Conservation (phyloP, 2,329 filamentous ascomycete genomes). For the Geosmithia putterillii region DNA sequence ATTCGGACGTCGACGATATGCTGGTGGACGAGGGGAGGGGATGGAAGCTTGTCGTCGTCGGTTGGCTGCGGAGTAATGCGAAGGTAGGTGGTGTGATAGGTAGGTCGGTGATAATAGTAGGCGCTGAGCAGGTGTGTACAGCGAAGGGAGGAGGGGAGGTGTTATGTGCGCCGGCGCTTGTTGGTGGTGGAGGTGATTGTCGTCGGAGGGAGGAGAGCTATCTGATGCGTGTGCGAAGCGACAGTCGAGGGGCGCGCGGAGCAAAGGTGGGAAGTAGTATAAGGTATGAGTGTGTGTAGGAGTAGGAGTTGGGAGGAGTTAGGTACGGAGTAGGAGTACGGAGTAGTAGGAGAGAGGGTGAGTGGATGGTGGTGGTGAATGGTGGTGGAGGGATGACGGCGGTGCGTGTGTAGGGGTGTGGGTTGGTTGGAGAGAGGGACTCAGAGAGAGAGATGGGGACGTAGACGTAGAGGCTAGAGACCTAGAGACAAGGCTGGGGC, state of each 20-base stretch:
- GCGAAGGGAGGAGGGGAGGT: background rate
- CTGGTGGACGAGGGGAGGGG: background rate
- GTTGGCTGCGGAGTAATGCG: background rate
- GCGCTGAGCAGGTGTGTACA: background rate
- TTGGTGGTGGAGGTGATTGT: background rate
- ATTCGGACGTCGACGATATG: background rate
- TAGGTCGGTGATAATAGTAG: background rate
- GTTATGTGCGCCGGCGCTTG: too few relatives aligned
- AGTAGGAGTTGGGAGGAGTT: background rate
- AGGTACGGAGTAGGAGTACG: too few relatives aligned
- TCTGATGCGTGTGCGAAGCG: background rate
- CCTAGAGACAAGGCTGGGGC: too few relatives aligned
- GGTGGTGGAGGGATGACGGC: background rate
- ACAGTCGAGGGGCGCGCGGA: background rate
- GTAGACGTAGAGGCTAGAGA: too few relatives aligned
- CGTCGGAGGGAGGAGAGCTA: background rate
- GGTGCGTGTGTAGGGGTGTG: too few relatives aligned
- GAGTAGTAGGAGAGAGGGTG: too few relatives aligned
- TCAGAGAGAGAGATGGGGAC: too few relatives aligned
- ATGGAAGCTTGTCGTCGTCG: background rate
- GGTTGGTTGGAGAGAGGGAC: too few relatives aligned
- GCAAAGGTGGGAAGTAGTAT: background rate
- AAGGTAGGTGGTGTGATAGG: background rate
- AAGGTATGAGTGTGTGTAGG: background rate
- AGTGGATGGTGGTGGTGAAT: background rate